Percentiles rank a stretch among this genome's conserved stretches.
phyloP scores from a whole-genome alignment of 768 basidiomycete genomes.

The Rhizopogon sp. region DNA sequence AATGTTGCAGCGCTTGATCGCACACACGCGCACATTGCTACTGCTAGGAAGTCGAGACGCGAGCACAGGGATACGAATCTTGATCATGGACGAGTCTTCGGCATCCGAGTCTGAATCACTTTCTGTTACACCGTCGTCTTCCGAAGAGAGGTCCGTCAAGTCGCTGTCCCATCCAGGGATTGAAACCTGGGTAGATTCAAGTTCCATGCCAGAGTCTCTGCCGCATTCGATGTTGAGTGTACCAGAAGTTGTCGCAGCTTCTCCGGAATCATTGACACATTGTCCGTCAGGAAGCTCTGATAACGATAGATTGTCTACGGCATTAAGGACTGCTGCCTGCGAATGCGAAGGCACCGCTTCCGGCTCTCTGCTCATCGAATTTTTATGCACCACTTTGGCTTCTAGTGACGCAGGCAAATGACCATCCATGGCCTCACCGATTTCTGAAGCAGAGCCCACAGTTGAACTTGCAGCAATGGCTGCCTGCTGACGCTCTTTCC shows the following conservation, averaged over 20 bases:
- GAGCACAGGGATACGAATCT: slow-evolving; percentile 22
- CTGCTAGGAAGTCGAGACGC: slow-evolving; percentile 8
- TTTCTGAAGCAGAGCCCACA: background rate
- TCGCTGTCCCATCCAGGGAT: slow-evolving; percentile 21
- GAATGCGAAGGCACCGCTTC: background rate
- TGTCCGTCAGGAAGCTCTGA: background rate
- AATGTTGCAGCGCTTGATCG: slow-evolving; percentile 28
- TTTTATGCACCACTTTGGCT: background rate
- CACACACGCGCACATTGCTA: slow-evolving; percentile 22
- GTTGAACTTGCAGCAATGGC: background rate
- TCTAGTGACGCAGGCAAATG: background rate
- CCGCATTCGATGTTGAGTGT: background rate
- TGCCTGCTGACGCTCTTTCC: slow-evolving; percentile 11
- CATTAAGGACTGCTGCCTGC: background rate
- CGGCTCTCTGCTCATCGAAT: background rate
- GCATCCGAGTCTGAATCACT: background rate
- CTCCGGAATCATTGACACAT: background rate
- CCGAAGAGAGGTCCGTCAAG: slow-evolving; percentile 14
- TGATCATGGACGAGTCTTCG: background rate
- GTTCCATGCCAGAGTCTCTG: background rate
- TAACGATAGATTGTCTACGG: background rate
- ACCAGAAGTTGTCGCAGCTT: background rate
- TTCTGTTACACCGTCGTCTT: slow-evolving; percentile 9
- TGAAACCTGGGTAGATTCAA: background rate
- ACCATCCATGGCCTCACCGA: background rate